Evolutionary conservation across 176 grass and related monocot genomes (phyloP), one percentile per base, ranked within the genome.

Genomic region (Eragrostis nindensis): DNA sequence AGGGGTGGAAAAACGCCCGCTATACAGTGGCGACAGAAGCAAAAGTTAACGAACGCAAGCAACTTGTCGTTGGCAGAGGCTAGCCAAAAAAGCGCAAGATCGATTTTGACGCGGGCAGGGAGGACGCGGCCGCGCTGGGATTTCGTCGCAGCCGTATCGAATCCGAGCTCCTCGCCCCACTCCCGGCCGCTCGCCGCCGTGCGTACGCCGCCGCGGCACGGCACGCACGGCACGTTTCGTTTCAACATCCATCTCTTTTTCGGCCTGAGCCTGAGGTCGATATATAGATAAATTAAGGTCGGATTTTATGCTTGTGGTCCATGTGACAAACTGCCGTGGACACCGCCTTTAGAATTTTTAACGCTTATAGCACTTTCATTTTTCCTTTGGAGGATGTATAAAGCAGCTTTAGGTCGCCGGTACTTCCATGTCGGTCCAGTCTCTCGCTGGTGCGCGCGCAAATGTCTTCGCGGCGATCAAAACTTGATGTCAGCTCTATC

Each of bases 391-490:
- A 70, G 0, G 40, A 19, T 42, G 32, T 36, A n/a, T 8, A 66
- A 85, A 85, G 46, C 11, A 1, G 6, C 46, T 85, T 85, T 55
- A 72, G 67, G 42, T 24, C 53, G 57, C 57, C 19, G 74, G 36
- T 80, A 47, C 71, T 86, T 46, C 7, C 57, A 6, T 66, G 59
- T 55, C 32, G 22, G 4, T 36, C 32, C 2, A 36, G 32, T 36
- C 57, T n/a, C n/a, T 74, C 69, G 44, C 57, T 12, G 13, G 13
- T 50, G 26, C 40, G 36, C 18, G 38, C 3, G 41, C 68, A 74
- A 36, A 8, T 80, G 45, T 80, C 76, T 45, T 24, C 27, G 13
- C 44, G 48, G 43, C 15, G 6, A 73, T 74, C 47, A 8, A 22
- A 25, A 60, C 18, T 7, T 56, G n/a, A 56, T 24, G 71, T 52